phyloP scores from a whole-genome alignment of 2,329 filamentous ascomycete species.

The Cadophora luteo-olivacea region DNA sequence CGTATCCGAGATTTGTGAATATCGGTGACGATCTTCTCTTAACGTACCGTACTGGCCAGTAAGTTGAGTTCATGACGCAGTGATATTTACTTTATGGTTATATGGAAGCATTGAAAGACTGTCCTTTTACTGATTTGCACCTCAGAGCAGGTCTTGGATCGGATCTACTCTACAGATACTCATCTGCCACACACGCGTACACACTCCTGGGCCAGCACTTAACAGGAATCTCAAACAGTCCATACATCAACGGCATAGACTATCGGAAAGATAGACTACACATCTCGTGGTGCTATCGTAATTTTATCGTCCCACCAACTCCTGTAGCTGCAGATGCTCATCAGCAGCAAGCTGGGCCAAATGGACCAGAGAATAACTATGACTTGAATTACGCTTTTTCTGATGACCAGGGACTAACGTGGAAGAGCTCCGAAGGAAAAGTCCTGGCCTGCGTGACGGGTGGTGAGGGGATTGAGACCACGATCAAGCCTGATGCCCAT shows the following conservation, averaged over 20 bases:
- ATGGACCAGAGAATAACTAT: conserved; percentile 40
- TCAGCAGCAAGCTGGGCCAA: conserved; percentile 41
- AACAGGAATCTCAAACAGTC: conserved; percentile 37
- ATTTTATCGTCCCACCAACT: conserved; percentile 30
- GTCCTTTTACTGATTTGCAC: background rate
- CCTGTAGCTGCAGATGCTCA: conserved; percentile 31
- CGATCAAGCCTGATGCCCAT: conserved; percentile 30
- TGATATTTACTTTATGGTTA: background rate
- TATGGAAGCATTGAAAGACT: no score
- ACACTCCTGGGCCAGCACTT: conserved; percentile 37
- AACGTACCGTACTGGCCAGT: conserved; percentile 40
- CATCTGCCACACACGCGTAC: conserved; percentile 32
- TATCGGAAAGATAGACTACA: conserved; percentile 33
- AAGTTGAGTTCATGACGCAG: conserved; percentile 18
- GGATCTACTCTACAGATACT: conserved; percentile 38
- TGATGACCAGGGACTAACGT: conserved; percentile 35
- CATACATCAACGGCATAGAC: conserved; percentile 41
- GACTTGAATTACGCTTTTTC: conserved; percentile 40
- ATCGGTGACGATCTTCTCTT: conserved; percentile 36
- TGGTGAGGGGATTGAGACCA: conserved; percentile 12
- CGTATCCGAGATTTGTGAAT: conserved; percentile 40
- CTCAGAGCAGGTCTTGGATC: conserved; percentile 38
- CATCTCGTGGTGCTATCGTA: conserved; percentile 41
- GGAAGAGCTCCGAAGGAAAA: conserved; percentile 34
- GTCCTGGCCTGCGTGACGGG: conserved; percentile 25